These are phyloP conservation scores for Mycena amicta DNA, from an alignment of 768 basidiomycete genomes.

Conservation along the genomic window DNA sequence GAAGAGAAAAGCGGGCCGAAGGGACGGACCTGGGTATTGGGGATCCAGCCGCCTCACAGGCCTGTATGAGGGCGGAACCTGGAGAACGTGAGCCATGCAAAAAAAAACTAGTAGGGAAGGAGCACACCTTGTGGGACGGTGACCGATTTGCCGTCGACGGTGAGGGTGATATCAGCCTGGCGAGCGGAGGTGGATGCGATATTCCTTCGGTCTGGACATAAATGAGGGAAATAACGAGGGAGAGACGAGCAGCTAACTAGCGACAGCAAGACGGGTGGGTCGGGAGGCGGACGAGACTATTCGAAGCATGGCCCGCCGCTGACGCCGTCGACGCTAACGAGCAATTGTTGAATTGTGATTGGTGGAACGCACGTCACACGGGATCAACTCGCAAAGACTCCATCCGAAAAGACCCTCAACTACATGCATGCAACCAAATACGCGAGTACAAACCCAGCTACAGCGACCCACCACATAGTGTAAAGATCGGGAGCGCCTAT, in stretches of 20 bases:
- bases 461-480: not conserved
- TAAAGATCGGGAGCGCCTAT: constrained; percentile 44
- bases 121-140: constrained; percentile 90
- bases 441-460: not conserved
- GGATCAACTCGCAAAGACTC: too few relatives aligned
- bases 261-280: constrained; percentile 62
- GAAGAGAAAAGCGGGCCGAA: constrained; percentile 6
- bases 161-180: constrained; percentile 84
- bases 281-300: constrained; percentile 62
- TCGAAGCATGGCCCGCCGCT: constrained; percentile 55
- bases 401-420: too few relatives aligned
- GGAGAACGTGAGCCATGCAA: constrained; percentile 13
- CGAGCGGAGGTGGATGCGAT: constrained; percentile 68
- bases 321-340: not conserved
- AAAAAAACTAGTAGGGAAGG: not conserved
- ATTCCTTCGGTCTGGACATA: constrained; percentile 53
- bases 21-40: constrained; percentile 69
- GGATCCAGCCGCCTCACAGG: constrained; percentile 88
- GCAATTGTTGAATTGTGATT: too few relatives aligned
- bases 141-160: constrained; percentile 96
- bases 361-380: too few relatives aligned
- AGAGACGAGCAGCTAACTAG: constrained; percentile 8
- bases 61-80: constrained; percentile 96
- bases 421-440: not conserved
- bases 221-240: constrained; percentile 8